Percentiles rank a stretch among this genome's conserved stretches.
Evolutionary conservation across 2,329 filamentous ascomycete genomes (phyloP).

Genomic region (Diplodia seriata): DNA sequence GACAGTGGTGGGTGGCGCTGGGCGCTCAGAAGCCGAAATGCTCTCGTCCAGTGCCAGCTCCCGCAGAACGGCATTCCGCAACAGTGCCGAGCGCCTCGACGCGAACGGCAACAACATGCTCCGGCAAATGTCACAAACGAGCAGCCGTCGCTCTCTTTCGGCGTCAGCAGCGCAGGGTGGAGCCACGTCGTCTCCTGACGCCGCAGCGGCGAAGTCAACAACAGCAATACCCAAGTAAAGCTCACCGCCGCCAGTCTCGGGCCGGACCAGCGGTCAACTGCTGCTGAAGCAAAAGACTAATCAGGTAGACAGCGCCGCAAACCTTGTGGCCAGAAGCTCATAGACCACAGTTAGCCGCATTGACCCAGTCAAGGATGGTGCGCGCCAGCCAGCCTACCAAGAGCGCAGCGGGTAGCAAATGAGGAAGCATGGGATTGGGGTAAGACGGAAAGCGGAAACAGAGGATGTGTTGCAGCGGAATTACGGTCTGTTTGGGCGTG

Average conservation of each 20-base stretch:
- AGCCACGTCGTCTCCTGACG: slow-evolving; percentile 28
- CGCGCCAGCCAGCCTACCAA: slow-evolving; percentile 15
- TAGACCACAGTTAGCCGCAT: slow-evolving; percentile 26
- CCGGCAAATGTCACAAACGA: slow-evolving; percentile 1
- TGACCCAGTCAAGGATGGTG: slow-evolving; percentile 22
- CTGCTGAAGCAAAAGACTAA: slow-evolving; percentile 25
- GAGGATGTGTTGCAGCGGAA: slow-evolving; percentile 18
- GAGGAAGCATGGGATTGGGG: slow-evolving; percentile 7
- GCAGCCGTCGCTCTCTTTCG: slow-evolving; percentile 16
- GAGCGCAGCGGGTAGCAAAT: slow-evolving; percentile 17
- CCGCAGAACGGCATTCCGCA: slow-evolving; percentile 23
- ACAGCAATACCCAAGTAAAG: slow-evolving; percentile 13
- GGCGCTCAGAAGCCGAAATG: slow-evolving; percentile 9
- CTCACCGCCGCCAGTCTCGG: slow-evolving; percentile 26
- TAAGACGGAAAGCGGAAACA: slow-evolving; percentile 14
- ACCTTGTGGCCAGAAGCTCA: slow-evolving; percentile 23
- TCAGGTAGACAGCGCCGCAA: slow-evolving; percentile 25
- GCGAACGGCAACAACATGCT: neutral
- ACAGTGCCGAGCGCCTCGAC: slow-evolving; percentile 21
- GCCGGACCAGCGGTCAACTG: slow-evolving; percentile 31
- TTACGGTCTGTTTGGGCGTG: slow-evolving; percentile 15
- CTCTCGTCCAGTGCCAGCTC: slow-evolving; percentile 31
- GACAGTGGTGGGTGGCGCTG: slow-evolving; percentile 8
- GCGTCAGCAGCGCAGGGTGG: slow-evolving; percentile 23
- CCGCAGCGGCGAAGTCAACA: slow-evolving; percentile 10